Conservation (phyloP, 2,329 filamentous ascomycete species). For the Fusarium phyllophilum region DNA sequence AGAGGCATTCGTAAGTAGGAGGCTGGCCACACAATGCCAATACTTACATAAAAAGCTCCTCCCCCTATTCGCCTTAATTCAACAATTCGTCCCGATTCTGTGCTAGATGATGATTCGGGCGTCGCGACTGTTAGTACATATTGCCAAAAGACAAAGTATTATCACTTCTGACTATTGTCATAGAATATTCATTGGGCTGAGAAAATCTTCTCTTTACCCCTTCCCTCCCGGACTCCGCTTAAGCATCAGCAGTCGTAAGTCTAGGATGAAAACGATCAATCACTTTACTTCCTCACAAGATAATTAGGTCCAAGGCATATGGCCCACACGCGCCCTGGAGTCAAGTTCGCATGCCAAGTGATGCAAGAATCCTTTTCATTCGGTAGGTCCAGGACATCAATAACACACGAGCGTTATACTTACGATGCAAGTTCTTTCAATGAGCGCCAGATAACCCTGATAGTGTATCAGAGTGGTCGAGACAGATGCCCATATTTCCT, state of each 20-base stretch:
- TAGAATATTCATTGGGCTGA: conserved; percentile 69
- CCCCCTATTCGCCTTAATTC: conserved; percentile 50
- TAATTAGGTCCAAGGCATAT: conserved; percentile 56
- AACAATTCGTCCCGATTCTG: conserved; percentile 47
- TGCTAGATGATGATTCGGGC: conserved; percentile 44
- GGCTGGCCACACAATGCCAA: conserved; percentile 3
- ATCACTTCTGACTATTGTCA: conserved; percentile 11
- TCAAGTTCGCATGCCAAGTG: conserved; percentile 56
- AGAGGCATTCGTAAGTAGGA: conserved; percentile 61
- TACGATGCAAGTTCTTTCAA: conserved; percentile 60
- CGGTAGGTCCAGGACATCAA: conserved; percentile 51
- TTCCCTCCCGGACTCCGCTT: conserved; percentile 62
- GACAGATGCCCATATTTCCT: conserved; percentile 60
- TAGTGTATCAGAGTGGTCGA: conserved; percentile 59
- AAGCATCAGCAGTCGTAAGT: conserved; percentile 52
- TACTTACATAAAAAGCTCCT: conserved; percentile 45
- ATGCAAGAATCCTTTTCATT: conserved; percentile 64
- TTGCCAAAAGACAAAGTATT: not conserved
- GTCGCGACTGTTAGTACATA: conserved; percentile 30
- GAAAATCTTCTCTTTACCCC: conserved; percentile 66
- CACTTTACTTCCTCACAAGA: conserved; percentile 1
- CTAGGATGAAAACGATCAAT: not conserved
- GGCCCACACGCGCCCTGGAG: conserved; percentile 58
- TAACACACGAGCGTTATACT: not conserved
- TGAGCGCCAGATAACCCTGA: conserved; percentile 63